Percentiles rank a stretch among this genome's conserved stretches.
Conservation (phyloP, 2,329 filamentous ascomycete species). For the Clonostachys rosea region DNA sequence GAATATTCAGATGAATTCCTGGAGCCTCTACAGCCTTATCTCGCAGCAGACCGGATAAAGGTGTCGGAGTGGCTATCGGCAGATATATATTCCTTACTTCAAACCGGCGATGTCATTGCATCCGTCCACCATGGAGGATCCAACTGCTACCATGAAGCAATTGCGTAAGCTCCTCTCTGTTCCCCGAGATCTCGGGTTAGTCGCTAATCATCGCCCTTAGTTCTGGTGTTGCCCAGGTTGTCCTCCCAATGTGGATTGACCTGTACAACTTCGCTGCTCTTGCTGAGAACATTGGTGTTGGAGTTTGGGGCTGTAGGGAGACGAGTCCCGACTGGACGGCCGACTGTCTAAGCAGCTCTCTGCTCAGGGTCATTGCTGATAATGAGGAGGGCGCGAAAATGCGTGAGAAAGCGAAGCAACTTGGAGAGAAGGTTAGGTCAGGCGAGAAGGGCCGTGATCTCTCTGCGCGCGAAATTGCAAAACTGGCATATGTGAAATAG, state of each 20-base stretch:
- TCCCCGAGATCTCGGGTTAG: not conserved
- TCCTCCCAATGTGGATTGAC: slow-evolving; percentile 38
- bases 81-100: slow-evolving; percentile 18
- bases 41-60: slow-evolving; percentile 5
- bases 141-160: slow-evolving; percentile 31
- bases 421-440: slow-evolving; percentile 2
- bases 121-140: slow-evolving; percentile 28
- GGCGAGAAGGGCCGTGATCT: not conserved
- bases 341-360: slow-evolving; percentile 12
- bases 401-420: slow-evolving; percentile 4
- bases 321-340: slow-evolving; percentile 18
- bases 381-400: slow-evolving; percentile 7
- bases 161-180: slow-evolving; percentile 21
- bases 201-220: slow-evolving; percentile 12
- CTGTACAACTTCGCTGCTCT: slow-evolving; percentile 35
- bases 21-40: slow-evolving; percentile 3
- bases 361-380: slow-evolving; percentile 14
- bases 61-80: slow-evolving; percentile 13
- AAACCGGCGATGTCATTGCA: slow-evolving; percentile 19
- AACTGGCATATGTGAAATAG: no score
- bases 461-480: not conserved
- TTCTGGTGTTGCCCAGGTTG: slow-evolving; percentile 33
- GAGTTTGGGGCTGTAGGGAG: slow-evolving; percentile 24
- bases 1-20: slow-evolving; percentile 4
- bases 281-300: slow-evolving; percentile 33